Percentiles rank a stretch among this genome's conserved stretches.
Conservation (phyloP, 352 stramenopile genomes). For the Pythium guiyangense region DNA sequence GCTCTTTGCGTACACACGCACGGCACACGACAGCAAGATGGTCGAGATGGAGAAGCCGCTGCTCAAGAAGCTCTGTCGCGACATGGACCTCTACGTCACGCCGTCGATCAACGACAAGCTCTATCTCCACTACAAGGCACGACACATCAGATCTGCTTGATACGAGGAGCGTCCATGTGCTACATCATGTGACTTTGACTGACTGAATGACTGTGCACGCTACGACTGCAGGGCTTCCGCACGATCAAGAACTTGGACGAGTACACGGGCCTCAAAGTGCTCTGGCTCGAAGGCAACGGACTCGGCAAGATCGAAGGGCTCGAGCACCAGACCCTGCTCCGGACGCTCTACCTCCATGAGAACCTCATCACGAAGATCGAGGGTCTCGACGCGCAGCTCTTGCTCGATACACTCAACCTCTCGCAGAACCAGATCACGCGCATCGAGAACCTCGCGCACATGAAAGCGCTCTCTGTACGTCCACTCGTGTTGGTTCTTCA, state of each 20-base stretch:
- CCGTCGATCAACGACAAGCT: conserved; percentile 94
- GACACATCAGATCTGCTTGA: neutral
- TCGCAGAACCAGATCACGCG: conserved; percentile 76
- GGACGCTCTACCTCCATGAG: conserved; percentile 93
- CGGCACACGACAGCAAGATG: conserved; percentile 17
- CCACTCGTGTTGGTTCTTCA: neutral
- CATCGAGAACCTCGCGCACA: conserved; percentile 73
- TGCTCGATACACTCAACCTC: conserved; percentile 77
- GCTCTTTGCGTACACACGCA: too few species aligned
- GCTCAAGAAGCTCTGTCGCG: conserved; percentile 88
- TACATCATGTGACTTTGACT: neutral
- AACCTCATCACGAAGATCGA: conserved; percentile 94
- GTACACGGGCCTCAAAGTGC: conserved; percentile 91
- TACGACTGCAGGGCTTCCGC: conserved; percentile 65
- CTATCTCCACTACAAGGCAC: conserved; percentile 94
- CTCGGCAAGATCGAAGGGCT: conserved; percentile 89
- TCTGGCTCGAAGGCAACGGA: conserved; percentile 95
- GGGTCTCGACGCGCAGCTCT: conserved; percentile 47
- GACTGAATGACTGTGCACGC: conserved; percentile 6
- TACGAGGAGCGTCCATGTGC: neutral
- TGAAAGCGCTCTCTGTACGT: conserved; percentile 61
- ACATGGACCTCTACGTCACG: conserved; percentile 90
- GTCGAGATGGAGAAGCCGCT: conserved; percentile 88
- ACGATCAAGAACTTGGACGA: conserved; percentile 93
- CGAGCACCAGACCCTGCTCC: conserved; percentile 78